A percentile compares a stretch with the other conserved stretches of the same genome.
phyloP scores from a whole-genome alignment of 2,329 filamentous ascomycete genomes.

The Pseudocercospora ulei region DNA sequence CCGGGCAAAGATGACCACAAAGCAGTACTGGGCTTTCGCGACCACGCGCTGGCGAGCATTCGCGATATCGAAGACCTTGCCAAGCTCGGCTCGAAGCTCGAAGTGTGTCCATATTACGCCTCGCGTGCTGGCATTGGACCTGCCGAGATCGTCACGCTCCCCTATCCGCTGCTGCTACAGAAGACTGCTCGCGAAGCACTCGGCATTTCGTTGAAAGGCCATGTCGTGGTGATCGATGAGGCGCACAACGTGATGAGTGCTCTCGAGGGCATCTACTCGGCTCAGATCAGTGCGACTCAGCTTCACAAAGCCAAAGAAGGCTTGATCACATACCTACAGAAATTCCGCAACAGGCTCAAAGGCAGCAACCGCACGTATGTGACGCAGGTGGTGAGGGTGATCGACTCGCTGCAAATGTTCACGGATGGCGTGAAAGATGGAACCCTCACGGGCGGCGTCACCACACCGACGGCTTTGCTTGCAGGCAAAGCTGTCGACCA shows the following conservation, averaged over 20 bases:
- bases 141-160: slow-evolving; percentile 74
- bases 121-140: slow-evolving; percentile 69
- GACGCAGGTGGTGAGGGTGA: slow-evolving; percentile 71
- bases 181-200: slow-evolving; percentile 78
- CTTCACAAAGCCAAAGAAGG: slow-evolving; percentile 63
- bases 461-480: slow-evolving; percentile 63
- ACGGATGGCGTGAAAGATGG: slow-evolving; percentile 8
- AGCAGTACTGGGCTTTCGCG: slow-evolving; percentile 69
- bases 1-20: slow-evolving; percentile 66
- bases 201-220: slow-evolving; percentile 72
- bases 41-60: slow-evolving; percentile 71
- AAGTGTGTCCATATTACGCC: slow-evolving; percentile 93
- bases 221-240: slow-evolving; percentile 92
- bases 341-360: slow-evolving; percentile 78
- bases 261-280: slow-evolving; percentile 75
- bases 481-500: slow-evolving; percentile 82
- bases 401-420: slow-evolving; percentile 56
- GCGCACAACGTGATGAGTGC: slow-evolving; percentile 97
- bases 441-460: slow-evolving; percentile 51
- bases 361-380: slow-evolving; percentile 87
- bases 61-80: slow-evolving; percentile 90
- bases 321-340: slow-evolving; percentile 71
- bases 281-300: slow-evolving; percentile 63
- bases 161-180: slow-evolving; percentile 83
- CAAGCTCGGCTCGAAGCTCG: slow-evolving; percentile 63